phyloP scores from a whole-genome alignment of 768 basidiomycete genomes.

The Exidia glandulosa region DNA sequence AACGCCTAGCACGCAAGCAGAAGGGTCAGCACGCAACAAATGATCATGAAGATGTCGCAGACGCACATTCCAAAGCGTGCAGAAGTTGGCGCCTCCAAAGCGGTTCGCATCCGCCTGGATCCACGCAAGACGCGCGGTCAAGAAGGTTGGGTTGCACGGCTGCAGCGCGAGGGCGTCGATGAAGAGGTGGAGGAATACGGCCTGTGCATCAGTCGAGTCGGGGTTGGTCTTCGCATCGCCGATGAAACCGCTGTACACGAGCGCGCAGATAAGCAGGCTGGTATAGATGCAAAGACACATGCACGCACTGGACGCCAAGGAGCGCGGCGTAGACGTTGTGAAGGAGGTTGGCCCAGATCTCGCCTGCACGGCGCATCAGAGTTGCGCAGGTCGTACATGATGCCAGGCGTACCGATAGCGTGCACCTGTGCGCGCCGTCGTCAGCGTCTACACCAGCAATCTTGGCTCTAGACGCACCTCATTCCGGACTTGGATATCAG shows the following conservation, averaged over 20 bases:
- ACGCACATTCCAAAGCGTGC: conserved; percentile 25
- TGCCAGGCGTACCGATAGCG: conserved; percentile 11
- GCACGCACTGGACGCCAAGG: conserved; percentile 16
- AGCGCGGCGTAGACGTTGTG: conserved; percentile 24
- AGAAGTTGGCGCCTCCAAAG: conserved; percentile 33
- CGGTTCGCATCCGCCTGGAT: conserved; percentile 41
- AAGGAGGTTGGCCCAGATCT: conserved; percentile 41
- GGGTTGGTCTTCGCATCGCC: neutral
- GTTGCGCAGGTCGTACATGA: conserved; percentile 20
- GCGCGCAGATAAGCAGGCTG: neutral
- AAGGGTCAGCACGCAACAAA: too few relatives aligned
- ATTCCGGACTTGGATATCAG: too few relatives aligned
- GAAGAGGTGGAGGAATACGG: conserved; percentile 37
- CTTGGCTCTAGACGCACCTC: too few relatives aligned
- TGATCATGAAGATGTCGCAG: neutral
- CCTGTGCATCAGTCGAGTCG: neutral
- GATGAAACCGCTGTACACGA: neutral
- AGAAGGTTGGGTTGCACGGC: conserved; percentile 37
- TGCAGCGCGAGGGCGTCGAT: conserved; percentile 38
- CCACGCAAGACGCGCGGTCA: conserved; percentile 37
- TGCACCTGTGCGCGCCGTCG: conserved; percentile 43
- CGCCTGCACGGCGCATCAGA: too few relatives aligned
- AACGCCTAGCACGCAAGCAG: too few relatives aligned
- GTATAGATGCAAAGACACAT: neutral
- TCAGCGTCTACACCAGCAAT: conserved; percentile 24